These are phyloP conservation scores for Plantago elongata DNA, from an alignment of 257 asterid species.

Conservation along the genomic window DNA sequence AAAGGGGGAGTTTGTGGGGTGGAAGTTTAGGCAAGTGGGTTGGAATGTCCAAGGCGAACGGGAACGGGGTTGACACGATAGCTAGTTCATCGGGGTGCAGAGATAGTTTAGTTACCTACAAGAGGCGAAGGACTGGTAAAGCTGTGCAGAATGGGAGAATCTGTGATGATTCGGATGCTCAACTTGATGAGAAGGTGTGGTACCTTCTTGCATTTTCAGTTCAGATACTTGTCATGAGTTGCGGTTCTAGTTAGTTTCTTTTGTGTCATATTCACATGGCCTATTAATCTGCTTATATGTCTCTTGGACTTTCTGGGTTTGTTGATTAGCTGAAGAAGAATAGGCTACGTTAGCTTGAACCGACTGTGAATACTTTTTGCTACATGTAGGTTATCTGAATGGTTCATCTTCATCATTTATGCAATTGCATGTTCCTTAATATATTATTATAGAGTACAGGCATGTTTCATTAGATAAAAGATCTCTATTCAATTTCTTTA, in stretches of 20 bases:
- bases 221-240: slow-evolving; percentile 5
- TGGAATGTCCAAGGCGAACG: slow-evolving; percentile 33
- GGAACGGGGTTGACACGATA: slow-evolving; percentile 22
- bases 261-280: neutral
- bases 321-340: too few relatives aligned
- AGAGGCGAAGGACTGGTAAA: slow-evolving; percentile 55
- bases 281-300: too few relatives aligned
- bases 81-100: slow-evolving; percentile 30
- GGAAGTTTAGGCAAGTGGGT: slow-evolving; percentile 20
- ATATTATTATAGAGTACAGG: too few relatives aligned
- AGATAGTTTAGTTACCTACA: slow-evolving; percentile 50
- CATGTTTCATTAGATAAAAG: too few relatives aligned
- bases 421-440: too few relatives aligned
- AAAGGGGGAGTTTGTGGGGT: slow-evolving; percentile 29
- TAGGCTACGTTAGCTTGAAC: too few relatives aligned
- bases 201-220: slow-evolving; percentile 12
- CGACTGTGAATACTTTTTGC: too few relatives aligned
- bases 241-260: neutral
- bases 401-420: too few relatives aligned
- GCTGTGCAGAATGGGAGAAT: slow-evolving; percentile 23
- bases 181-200: slow-evolving; percentile 41
- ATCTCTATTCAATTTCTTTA: too few relatives aligned
- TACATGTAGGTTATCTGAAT: too few relatives aligned
- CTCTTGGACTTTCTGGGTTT: too few relatives aligned
- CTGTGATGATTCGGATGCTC: slow-evolving; percentile 29